These are phyloP conservation scores for Adansonia gregorii DNA, from an alignment of 441 rosid species.

Conservation along the genomic window DNA sequence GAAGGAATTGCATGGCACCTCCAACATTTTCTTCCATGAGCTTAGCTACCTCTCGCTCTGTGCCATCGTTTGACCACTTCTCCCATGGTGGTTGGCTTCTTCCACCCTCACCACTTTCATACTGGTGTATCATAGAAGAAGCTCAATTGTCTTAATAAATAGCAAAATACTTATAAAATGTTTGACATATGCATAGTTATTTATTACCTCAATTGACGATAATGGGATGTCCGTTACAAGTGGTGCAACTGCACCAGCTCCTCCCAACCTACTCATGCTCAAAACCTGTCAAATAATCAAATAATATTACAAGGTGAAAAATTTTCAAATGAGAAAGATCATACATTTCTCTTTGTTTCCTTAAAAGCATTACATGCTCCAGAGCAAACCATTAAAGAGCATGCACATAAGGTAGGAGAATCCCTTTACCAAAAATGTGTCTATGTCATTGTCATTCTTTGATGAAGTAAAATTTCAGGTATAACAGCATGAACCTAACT, in stretches of 20 bases:
- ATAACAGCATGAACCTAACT: neutral
- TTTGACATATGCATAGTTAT: slow-evolving; percentile 7
- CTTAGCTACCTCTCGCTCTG: slow-evolving; percentile 90
- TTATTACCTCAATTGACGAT: slow-evolving; percentile 83
- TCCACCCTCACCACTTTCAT: slow-evolving; percentile 81
- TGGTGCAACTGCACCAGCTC: slow-evolving; percentile 98
- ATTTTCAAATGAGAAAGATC: neutral
- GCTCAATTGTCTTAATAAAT: slow-evolving; percentile 14
- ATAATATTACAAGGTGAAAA: slow-evolving; percentile 5
- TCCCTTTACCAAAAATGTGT: neutral
- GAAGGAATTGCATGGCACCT: slow-evolving; percentile 96
- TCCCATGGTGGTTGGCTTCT: slow-evolving; percentile 89
- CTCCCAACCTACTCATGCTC: slow-evolving; percentile 99
- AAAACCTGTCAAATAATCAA: slow-evolving; percentile 61
- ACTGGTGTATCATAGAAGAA: slow-evolving; percentile 40
- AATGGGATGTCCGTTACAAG: slow-evolving; percentile 93
- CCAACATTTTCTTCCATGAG: slow-evolving; percentile 98
- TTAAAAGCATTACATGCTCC: neutral
- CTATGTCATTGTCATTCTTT: neutral
- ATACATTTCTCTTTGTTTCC: neutral
- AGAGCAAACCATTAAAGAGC: neutral
- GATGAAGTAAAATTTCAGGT: slow-evolving; percentile 19
- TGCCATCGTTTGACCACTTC: slow-evolving; percentile 93
- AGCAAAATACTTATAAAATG: neutral
- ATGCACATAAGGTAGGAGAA: neutral